Base-by-base conservation (phyloP, 2,329 filamentous ascomycete genomes). In the Zasmidium citrigriseum region DNA sequence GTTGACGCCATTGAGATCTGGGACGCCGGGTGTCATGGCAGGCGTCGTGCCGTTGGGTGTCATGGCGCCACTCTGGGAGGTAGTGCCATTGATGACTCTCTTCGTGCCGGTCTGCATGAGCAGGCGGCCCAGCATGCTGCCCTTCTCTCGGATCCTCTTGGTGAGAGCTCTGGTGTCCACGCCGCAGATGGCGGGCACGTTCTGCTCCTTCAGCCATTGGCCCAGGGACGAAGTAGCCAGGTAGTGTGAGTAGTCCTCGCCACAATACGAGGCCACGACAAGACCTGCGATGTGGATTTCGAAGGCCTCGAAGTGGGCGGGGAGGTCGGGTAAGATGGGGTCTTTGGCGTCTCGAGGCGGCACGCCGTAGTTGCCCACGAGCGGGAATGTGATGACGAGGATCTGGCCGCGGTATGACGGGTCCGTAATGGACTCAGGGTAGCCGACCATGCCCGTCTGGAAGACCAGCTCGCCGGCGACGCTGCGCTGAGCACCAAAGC, bases 401-500 rank as follows among this genome's bases (percentile, higher is more conserved):
- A 99, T 96, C 80, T 99, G 93, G 62, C 90, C 90, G 51, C 89
- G 88, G 78, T 95, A 93, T 51, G 90, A 93, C 66, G 90, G 90
- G 73, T 95, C 90, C 61, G 90, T 93, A 69, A 95, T 83, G 49
- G 89, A 96, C 82, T 99, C 95, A 45, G 95, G 93, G 76, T 99
- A 99, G 72, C 95, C 95, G 69, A 98, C 95, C 93, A 98, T 96
- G 77, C 95, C 95, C 58, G 95, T 99, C 84, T 98, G 93, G 82
- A 99, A 99, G 78, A 99, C 95, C 75, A 99, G 83, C 83, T 99
- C 95, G 76, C 95, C 95, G 66, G 93, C 90, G 72, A 96, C 87
- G 80, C 91, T 96, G 84, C 93, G 96, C 72, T 91, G 84, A 64
- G 93, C 93, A 77, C 95, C 95, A 75, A 99, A 99, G 84, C 92